Evolutionary conservation across 1,284 basidiomycete genomes (phyloP), one percentile per base, ranked within the genome.

Genomic region (Boletus holoroseus): DNA sequence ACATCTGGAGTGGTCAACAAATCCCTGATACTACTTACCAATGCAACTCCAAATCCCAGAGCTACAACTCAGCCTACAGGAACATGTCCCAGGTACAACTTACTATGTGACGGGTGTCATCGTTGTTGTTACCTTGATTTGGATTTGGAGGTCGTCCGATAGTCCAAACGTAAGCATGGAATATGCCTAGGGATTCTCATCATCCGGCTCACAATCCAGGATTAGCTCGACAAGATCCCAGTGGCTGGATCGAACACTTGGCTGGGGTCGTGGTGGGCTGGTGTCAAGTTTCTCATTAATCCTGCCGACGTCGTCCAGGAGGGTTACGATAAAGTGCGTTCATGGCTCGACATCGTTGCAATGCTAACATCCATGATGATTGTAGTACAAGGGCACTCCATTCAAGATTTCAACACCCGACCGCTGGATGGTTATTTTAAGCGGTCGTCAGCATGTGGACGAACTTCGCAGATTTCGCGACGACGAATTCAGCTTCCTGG

Each of bases 351-450:
- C 9, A 30, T 12, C 3, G n/a, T 13, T 12, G 8, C 20, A 20
- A 30, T n/a, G 30, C 12, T 22, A 2, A 22, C 7, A n/a, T 46
- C 45, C 32, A 26, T 26, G 11, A 18, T 16, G 1, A 36, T 31
- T 16, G 13, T 11, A 75, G 74, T 69, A 72, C 54, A 69, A 66
- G 6, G 62, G 65, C 7, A 52, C 55, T 0, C 57, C 66, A 5
- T 78, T 77, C 67, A 77, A 77, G 51, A 54, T 80, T 3, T 62
- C 76, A 0, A 58, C 62, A 0, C 38, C 71, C 5, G 59, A 64
- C 18, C 55, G 57, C 41, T 79, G 76, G 77, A 52, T 71, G 1
- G 67, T 79, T 3, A 36, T 78, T 15, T 50, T 75, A 1, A 68
- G 61, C 27, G 70, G 67, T 7, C 62, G 57, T 0, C 60, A 69